Percentiles rank a stretch among this genome's conserved stretches.
phyloP scores from a whole-genome alignment of 805 yeast genomes.

The Cyberlindnera sargentensis region DNA sequence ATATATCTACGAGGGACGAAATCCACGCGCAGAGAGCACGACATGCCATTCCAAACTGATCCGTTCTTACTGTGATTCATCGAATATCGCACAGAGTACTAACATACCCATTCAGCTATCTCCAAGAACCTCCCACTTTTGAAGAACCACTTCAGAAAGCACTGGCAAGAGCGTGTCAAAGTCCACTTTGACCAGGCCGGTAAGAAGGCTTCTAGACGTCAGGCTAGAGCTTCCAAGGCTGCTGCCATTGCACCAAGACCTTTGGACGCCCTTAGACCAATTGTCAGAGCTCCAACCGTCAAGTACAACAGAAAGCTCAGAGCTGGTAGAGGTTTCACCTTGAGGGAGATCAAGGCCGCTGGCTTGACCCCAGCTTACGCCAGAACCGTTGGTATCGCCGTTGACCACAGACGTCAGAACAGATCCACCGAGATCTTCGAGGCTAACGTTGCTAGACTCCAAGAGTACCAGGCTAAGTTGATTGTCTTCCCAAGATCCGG shows the following conservation, averaged over 20 bases:
- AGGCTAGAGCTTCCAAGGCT: conserved; percentile 88
- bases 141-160: conserved; percentile 99
- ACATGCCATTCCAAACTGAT: too few relatives aligned
- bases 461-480: conserved; percentile 93
- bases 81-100: conserved; percentile 1
- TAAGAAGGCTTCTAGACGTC: conserved; percentile 96
- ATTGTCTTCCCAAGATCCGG: conserved; percentile 94
- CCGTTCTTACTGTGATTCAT: background rate
- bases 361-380: conserved; percentile 92
- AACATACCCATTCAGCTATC: conserved; percentile 59
- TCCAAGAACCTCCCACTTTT: conserved; percentile 97
- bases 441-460: conserved; percentile 90
- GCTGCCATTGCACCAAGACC: conserved; percentile 97
- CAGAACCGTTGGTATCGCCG: conserved; percentile 97
- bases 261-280: conserved; percentile 91
- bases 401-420: conserved; percentile 99
- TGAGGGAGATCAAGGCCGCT: conserved; percentile 97
- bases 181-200: conserved; percentile 99
- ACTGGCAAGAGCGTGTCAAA: conserved; percentile 99
- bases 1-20: too few relatives aligned
- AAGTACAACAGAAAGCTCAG: conserved; percentile 99
- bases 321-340: conserved; percentile 99
- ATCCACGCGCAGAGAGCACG: too few relatives aligned
- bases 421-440: conserved; percentile 93
- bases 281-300: conserved; percentile 98